Evolutionary conservation across 2,329 filamentous ascomycete genomes (phyloP).

Genomic region (Colletotrichum horii): DNA sequence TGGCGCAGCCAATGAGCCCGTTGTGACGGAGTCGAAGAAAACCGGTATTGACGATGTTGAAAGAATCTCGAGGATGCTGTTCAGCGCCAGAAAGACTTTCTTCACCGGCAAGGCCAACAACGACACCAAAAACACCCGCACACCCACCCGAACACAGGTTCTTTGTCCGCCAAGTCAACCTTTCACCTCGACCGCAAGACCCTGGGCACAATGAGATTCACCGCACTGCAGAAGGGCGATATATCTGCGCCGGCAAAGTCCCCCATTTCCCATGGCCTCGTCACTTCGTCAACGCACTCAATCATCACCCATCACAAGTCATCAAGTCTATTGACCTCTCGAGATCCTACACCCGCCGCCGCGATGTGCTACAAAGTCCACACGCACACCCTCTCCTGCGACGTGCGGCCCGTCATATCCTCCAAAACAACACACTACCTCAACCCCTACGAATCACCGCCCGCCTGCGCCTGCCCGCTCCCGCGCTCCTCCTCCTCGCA

Average conservation of each 20-base stretch:
- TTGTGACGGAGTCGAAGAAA: neutral
- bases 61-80: neutral
- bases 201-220: neutral
- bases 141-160: neutral
- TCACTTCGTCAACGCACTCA: neutral
- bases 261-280: neutral
- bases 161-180: neutral
- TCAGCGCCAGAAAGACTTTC: neutral
- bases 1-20: neutral
- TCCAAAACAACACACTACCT: slow-evolving; percentile 25
- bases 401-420: slow-evolving; percentile 31
- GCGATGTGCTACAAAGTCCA: slow-evolving; percentile 25
- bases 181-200: neutral
- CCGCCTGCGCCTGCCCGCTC: slow-evolving; percentile 24
- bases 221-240: rapidly evolving
- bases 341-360: neutral
- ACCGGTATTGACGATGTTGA: rapidly evolving
- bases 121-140: neutral
- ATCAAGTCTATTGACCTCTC: rapidly evolving
- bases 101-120: neutral
- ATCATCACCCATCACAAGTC: neutral
- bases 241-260: neutral
- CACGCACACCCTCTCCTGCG: slow-evolving; percentile 32
- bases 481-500: neutral
- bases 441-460: slow-evolving; percentile 27